phyloP scores from a whole-genome alignment of 805 yeast species.

The Sugiyamaella floridensis region DNA sequence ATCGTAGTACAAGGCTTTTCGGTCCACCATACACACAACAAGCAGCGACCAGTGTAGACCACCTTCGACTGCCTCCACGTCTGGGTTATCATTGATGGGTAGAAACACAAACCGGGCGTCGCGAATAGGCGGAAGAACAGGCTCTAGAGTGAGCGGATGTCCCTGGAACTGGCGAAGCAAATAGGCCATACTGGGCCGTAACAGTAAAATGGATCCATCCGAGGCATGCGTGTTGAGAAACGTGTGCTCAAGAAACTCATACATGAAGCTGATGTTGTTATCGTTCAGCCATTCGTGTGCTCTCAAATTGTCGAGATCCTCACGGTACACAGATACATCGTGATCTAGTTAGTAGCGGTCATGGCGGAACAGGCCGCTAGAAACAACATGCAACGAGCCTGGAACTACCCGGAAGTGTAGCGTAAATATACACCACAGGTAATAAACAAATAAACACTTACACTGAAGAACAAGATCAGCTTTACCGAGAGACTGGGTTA shows the following conservation, averaged over 20 bases:
- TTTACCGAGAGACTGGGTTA: neutral
- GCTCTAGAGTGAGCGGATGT: conserved; percentile 36
- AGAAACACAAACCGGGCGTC: conserved; percentile 48
- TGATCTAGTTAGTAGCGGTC: conserved; percentile 22
- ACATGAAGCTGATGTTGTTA: conserved; percentile 56
- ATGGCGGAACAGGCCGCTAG: neutral
- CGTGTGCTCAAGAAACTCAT: conserved; percentile 44
- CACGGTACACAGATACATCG: conserved; percentile 51
- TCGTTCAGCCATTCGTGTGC: conserved; percentile 73
- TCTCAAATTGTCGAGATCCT: conserved; percentile 50
- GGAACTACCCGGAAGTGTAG: too few species aligned
- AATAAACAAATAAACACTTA: neutral
- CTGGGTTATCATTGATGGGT: conserved; percentile 63
- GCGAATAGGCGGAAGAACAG: conserved; percentile 42
- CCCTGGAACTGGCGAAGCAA: conserved; percentile 41
- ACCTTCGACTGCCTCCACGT: conserved; percentile 45
- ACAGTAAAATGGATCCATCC: conserved; percentile 32
- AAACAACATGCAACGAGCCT: too few species aligned
- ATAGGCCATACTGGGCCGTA: conserved; percentile 60
- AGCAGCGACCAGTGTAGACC: conserved; percentile 77
- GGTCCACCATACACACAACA: conserved; percentile 44
- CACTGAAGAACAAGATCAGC: conserved; percentile 1
- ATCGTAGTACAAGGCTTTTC: conserved; percentile 50
- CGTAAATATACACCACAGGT: too few species aligned
- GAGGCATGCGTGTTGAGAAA: conserved; percentile 22